A percentile compares a stretch with the other conserved stretches of the same genome.
These are phyloP conservation scores for Pelargonium myrrhifolium DNA, from an alignment of 441 rosid genomes.

Conservation along the genomic window DNA sequence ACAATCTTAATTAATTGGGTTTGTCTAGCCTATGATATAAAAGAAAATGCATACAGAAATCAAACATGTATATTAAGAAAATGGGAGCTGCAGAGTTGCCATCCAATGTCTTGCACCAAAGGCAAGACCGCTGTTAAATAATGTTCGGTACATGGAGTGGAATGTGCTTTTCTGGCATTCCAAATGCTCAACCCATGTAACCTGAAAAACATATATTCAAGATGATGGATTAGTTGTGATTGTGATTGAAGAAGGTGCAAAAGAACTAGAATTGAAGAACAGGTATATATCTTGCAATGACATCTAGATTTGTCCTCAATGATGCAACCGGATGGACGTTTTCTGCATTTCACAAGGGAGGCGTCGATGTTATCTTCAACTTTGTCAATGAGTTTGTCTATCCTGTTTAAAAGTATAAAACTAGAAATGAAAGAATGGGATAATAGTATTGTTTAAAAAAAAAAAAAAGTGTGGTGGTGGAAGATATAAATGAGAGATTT, in stretches of 20 bases:
- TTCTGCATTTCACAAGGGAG: constrained; percentile 69
- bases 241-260: background rate
- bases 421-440: too few species aligned
- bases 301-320: constrained; percentile 82
- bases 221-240: background rate
- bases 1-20: too few species aligned
- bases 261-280: background rate
- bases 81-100: constrained; percentile 72
- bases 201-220: too few species aligned
- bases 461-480: too few species aligned
- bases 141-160: constrained; percentile 62
- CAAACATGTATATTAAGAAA: too few species aligned
- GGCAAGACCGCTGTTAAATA: constrained; percentile 73
- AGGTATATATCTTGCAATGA: constrained; percentile 61
- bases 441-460: too few species aligned
- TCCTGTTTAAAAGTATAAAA: too few species aligned
- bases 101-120: constrained; percentile 95
- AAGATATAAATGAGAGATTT: too few species aligned
- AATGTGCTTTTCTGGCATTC: constrained; percentile 70
- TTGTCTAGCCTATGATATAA: too few species aligned
- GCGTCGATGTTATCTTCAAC: constrained; percentile 79
- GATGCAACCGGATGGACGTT: constrained; percentile 95
- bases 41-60: too few species aligned
- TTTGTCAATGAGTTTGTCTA: constrained; percentile 62
- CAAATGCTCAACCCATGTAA: constrained; percentile 86